Evolutionary conservation across 75 land plant species (phyloP).

Genomic region (Picea glauca): DNA sequence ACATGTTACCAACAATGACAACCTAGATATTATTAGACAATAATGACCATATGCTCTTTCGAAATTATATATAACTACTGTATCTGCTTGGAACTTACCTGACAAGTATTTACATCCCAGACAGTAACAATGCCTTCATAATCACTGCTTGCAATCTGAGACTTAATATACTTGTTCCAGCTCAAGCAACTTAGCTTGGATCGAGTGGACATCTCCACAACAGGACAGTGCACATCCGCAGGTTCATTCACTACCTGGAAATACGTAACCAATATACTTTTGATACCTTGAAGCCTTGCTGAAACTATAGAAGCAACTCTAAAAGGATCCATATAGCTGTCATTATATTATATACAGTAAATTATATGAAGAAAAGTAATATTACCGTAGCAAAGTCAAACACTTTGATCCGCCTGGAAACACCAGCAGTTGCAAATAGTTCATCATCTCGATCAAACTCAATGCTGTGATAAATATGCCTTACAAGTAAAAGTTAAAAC

Average conservation of each 20-base stretch:
- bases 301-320: background rate
- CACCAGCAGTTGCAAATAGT: conserved; percentile 98
- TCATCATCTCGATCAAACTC: conserved; percentile 99
- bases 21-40: background rate
- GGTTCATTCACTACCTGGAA: conserved; percentile 93
- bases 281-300: background rate
- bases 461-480: conserved; percentile 57
- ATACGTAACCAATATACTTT: conserved; percentile 15
- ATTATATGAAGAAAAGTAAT: background rate
- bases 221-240: conserved; percentile 87
- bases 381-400: conserved; percentile 93
- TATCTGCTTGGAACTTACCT: conserved; percentile 41
- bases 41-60: background rate
- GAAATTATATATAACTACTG: background rate
- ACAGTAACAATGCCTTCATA: conserved; percentile 98
- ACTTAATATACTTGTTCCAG: conserved; percentile 89
- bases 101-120: conserved; percentile 95
- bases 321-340: background rate
- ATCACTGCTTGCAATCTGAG: conserved; percentile 95
- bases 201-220: conserved; percentile 93
- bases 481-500: background rate
- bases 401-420: conserved; percentile 92
- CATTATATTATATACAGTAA: background rate
- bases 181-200: conserved; percentile 96
- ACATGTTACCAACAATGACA: background rate